These are phyloP conservation scores for Prunus yedoensis DNA, from an alignment of 331 rosid genomes.

Conservation along the genomic window DNA sequence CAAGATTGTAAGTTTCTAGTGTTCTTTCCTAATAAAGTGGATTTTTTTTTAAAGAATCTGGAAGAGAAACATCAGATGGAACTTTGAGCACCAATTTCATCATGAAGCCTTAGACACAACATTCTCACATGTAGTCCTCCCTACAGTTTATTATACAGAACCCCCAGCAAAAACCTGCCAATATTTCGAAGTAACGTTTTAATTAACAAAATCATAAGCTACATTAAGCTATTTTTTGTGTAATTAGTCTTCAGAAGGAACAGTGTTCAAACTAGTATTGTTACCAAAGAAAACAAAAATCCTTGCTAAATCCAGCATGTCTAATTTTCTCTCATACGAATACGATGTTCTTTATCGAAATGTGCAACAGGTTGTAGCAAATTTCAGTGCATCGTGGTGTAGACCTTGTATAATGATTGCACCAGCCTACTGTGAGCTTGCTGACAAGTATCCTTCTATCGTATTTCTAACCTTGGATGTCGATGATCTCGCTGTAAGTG, in stretches of 20 bases:
- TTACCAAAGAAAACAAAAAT: too few relatives aligned
- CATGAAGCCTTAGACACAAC: too few relatives aligned
- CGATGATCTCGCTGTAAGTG: slow-evolving; percentile 38
- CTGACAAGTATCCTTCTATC: slow-evolving; percentile 33
- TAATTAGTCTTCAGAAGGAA: too few relatives aligned
- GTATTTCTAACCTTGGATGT: slow-evolving; percentile 37
- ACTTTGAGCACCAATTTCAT: neutral
- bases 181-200: too few relatives aligned
- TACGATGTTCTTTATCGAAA: neutral
- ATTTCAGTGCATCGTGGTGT: slow-evolving; percentile 44
- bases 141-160: too few relatives aligned
- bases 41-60: too few relatives aligned
- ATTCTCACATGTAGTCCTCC: too few relatives aligned
- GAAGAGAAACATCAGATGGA: too few relatives aligned
- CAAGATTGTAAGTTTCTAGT: slow-evolving; percentile 25
- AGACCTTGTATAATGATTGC: slow-evolving; percentile 27
- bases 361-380: slow-evolving; percentile 35
- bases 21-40: neutral
- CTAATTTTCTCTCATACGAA: neutral
- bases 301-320: neutral
- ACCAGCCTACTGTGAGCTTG: slow-evolving; percentile 32
- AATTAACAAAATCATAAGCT: neutral
- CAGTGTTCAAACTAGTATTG: too few relatives aligned
- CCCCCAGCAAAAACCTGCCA: neutral
- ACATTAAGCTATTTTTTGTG: too few relatives aligned